These are phyloP conservation scores for Vitellaria paradoxa DNA, from an alignment of 179 eudicot species.

Conservation along the genomic window DNA sequence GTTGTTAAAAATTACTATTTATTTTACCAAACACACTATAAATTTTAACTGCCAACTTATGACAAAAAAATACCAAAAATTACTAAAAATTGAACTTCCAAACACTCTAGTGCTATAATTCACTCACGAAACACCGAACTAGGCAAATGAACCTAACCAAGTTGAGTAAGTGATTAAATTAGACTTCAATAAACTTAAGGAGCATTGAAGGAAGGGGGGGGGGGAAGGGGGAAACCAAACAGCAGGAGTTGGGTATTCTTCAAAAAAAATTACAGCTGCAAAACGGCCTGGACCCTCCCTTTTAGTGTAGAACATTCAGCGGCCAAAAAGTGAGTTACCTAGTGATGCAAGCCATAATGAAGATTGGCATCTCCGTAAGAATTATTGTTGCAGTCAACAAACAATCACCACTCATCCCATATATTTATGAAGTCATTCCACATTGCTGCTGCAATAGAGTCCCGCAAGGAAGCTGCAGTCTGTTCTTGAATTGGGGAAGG, in stretches of 20 bases:
- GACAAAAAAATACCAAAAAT: no score
- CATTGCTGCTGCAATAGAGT: constrained; percentile 65
- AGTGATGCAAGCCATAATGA: background rate
- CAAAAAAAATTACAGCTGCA: background rate
- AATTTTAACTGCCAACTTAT: no score
- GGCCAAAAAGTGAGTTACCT: constrained; percentile 5
- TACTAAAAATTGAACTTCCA: no score
- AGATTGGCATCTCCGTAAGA: background rate
- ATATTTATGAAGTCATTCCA: constrained; percentile 70
- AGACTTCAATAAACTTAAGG: no score
- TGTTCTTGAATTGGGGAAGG: constrained; percentile 45
- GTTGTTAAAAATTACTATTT: no score
- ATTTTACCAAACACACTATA: no score
- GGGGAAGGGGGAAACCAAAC: background rate
- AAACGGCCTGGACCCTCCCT: background rate
- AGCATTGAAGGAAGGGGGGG: background rate
- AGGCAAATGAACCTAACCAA: no score
- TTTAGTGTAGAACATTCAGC: background rate
- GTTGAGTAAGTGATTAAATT: no score
- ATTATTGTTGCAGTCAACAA: background rate
- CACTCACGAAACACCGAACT: no score
- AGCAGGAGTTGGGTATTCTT: background rate
- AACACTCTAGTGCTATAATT: no score
- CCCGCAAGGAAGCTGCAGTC: constrained; percentile 46
- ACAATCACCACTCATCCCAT: constrained; percentile 71